These are phyloP conservation scores for Microthlaspi erraticum DNA, from an alignment of 345 rosid genomes.

Conservation along the genomic window DNA sequence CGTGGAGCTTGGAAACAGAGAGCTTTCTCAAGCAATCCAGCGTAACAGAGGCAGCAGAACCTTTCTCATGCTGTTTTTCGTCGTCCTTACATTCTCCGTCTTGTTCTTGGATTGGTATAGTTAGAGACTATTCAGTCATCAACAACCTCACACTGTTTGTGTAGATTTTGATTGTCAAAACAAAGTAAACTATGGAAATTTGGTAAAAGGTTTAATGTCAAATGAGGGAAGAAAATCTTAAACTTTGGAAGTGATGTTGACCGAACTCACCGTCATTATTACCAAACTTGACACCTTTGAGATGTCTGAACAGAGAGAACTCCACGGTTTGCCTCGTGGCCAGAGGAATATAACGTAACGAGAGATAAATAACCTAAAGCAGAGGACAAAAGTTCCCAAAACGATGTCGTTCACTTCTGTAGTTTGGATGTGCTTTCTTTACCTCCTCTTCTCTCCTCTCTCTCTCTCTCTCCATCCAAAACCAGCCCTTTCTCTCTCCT, in stretches of 20 bases:
- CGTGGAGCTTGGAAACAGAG: conserved; percentile 87
- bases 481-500: conserved; percentile 32
- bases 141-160: conserved; percentile 31
- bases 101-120: conserved; percentile 95
- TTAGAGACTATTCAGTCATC: conserved; percentile 36
- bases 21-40: conserved; percentile 78
- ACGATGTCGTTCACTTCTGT: conserved; percentile 37
- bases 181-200: conserved; percentile 12
- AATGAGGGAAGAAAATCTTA: neutral
- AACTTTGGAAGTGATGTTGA: conserved; percentile 15
- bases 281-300: conserved; percentile 38
- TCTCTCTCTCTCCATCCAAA: conserved; percentile 30
- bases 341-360: neutral
- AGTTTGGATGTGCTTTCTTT: conserved; percentile 28
- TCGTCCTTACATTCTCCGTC: conserved; percentile 84
- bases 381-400: neutral
- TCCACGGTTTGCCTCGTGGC: conserved; percentile 33
- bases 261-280: conserved; percentile 20
- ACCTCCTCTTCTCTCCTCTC: conserved; percentile 38
- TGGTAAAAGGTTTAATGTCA: neutral
- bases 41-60: conserved; percentile 91
- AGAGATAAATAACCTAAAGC: conserved; percentile 24
- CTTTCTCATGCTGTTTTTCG: conserved; percentile 76
- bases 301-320: conserved; percentile 30
- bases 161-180: conserved; percentile 27